phyloP scores from a whole-genome alignment of 2,329 filamentous ascomycete species.

The Stagonosporopsis rhizophila region DNA sequence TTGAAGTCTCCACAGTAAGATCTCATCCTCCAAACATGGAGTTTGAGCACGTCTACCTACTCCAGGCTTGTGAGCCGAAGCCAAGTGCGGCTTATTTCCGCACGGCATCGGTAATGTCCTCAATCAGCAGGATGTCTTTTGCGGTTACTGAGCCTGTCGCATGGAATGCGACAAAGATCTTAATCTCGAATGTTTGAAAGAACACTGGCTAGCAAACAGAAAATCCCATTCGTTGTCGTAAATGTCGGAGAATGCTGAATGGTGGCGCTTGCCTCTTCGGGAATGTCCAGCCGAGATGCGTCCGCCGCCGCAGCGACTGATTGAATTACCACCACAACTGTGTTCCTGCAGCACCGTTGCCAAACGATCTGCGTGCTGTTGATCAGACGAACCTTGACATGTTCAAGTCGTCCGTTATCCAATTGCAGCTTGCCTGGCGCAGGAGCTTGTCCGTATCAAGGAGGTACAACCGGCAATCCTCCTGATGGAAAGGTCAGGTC shows the following conservation, averaged over 20 bases:
- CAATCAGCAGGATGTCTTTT: background rate
- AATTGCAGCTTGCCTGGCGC: background rate
- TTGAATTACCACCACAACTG: background rate
- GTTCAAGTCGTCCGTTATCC: background rate
- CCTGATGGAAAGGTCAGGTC: background rate
- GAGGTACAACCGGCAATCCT: conserved; percentile 17
- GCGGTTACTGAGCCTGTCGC: background rate
- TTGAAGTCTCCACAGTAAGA: background rate
- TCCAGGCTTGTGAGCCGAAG: no score
- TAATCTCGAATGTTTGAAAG: background rate
- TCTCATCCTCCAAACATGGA: background rate
- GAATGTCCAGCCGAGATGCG: conserved; percentile 5
- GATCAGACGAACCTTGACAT: background rate
- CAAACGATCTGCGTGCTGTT: background rate
- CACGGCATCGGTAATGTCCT: background rate
- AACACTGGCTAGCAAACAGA: background rate
- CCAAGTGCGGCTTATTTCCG: no score
- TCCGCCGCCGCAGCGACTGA: background rate
- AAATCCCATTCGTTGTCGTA: background rate
- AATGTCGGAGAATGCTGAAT: background rate
- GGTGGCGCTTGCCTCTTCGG: background rate
- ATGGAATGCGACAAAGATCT: background rate
- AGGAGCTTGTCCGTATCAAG: conserved; percentile 6
- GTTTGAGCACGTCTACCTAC: background rate
- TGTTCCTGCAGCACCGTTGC: background rate